Base-by-base conservation (phyloP, 2,329 filamentous ascomycete species). In the Talaromyces sp. region DNA sequence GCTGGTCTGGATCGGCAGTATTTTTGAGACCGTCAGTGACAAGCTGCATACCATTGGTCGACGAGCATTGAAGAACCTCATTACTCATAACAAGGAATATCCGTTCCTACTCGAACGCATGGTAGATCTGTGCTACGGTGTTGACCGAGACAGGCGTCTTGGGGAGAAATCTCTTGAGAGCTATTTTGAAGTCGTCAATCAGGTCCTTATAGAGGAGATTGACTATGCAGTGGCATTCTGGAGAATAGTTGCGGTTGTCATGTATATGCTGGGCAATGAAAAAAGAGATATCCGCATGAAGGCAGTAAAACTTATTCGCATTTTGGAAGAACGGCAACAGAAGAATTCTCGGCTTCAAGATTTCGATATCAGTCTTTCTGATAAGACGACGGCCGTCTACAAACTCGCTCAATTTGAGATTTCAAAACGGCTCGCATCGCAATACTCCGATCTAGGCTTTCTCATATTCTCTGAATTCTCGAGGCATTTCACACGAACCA, bases 381-480 rank as follows among this genome's bases (percentile, higher is more conserved):
- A 99, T 79, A 98, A 97, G 79, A 99, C 96, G 0, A 96, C 96
- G 70, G 93, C 94, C 0, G 94, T 99, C 2, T 99, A 98, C 79
- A 99, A 99, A 79, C 84, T 96, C 53, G 95, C 96, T 0, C 95
- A 99, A 74, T 98, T 97, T 70, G 94, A 98, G 74, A 96, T 96
- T 25, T 98, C 95, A 0, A 93, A 94, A 72, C 86, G 93, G 22
- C 85, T 99, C 45, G 91, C 93, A 1, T 92, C 91, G 72, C 91
- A 96, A 69, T 92, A 99, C 75, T 87, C 91, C 0, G 93, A 97
- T 69, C 80, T 97, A 47, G 93, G 94, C 0, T 97, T 98, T 72
- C 88, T 93, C 65, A 90, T 99, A 61, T 97, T 99, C 75, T 98
- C 95, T 0, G 94, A 99, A 73, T 97, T 97, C 70, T 94, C 93